Evolutionary conservation across 768 basidiomycete species (phyloP).

Genomic region (Trametes coccinea): DNA sequence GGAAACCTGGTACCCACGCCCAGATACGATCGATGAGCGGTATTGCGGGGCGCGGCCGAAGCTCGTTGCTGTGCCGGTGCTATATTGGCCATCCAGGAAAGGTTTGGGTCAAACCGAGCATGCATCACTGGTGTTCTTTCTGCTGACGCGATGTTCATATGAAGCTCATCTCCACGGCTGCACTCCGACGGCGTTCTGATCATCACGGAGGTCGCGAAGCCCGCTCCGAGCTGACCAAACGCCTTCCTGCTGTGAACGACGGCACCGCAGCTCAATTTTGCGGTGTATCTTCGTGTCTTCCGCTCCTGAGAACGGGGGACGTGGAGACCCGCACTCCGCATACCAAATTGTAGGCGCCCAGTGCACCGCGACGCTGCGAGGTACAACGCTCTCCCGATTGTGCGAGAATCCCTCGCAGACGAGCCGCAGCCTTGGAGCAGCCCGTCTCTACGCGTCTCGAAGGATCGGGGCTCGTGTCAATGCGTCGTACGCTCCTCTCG

Average conservation of each 20-base stretch:
- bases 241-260: background rate
- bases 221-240: background rate
- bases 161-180: background rate
- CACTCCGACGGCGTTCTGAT: constrained; percentile 2
- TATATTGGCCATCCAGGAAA: constrained; percentile 4
- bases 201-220: constrained; percentile 7
- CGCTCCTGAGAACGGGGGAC: constrained; percentile 15
- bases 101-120: constrained; percentile 1
- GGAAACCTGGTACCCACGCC: constrained; percentile 10
- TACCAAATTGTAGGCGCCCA: constrained; percentile 9
- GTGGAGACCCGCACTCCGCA: constrained; percentile 15
- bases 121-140: background rate
- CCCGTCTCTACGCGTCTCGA: constrained; percentile 4
- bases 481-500: background rate
- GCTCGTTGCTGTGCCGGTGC: constrained; percentile 1
- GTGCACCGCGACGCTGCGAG: constrained; percentile 7
- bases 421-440: background rate
- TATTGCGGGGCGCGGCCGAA: background rate
- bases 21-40: constrained; percentile 12
- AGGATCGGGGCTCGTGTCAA: constrained; percentile 4
- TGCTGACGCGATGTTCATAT: constrained; percentile 3
- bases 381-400: constrained; percentile 12
- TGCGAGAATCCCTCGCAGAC: constrained; percentile 20
- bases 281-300: constrained; percentile 17
- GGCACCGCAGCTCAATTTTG: constrained; percentile 5